Percentiles rank a stretch among this genome's conserved stretches.
These are phyloP conservation scores for Fusarium protoensiforme DNA, from an alignment of 2,329 filamentous ascomycete species.

Conservation along the genomic window DNA sequence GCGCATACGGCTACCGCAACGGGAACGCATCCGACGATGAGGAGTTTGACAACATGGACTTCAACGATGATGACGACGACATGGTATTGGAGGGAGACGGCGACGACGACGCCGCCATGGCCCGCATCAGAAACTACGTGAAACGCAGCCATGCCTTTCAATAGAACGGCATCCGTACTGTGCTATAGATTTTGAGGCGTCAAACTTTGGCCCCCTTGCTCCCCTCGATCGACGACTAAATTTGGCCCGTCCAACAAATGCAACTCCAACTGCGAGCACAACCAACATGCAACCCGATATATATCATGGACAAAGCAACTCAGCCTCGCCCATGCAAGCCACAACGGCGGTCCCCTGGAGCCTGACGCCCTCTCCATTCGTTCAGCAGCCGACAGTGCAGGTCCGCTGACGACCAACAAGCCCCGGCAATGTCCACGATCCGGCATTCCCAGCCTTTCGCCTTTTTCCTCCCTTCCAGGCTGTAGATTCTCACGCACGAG, in stretches of 20 bases:
- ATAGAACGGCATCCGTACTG: slow-evolving; percentile 17
- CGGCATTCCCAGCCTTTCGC: slow-evolving; percentile 1
- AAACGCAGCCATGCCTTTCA: slow-evolving; percentile 46
- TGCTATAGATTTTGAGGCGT: slow-evolving; percentile 30
- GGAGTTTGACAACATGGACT: slow-evolving; percentile 59
- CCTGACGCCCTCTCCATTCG: slow-evolving; percentile 29
- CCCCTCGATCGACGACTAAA: slow-evolving; percentile 6
- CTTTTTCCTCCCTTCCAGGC: background rate
- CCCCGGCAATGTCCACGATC: slow-evolving; percentile 8
- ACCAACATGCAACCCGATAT: slow-evolving; percentile 1
- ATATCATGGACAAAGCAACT: background rate
- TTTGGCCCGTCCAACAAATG: background rate
- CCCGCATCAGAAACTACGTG: slow-evolving; percentile 52
- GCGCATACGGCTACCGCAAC: slow-evolving; percentile 66
- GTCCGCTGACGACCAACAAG: slow-evolving; percentile 19
- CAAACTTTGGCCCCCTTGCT: slow-evolving; percentile 8
- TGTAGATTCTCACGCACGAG: background rate
- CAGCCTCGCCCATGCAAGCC: slow-evolving; percentile 15
- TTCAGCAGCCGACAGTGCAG: slow-evolving; percentile 26
- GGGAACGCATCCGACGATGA: slow-evolving; percentile 66
- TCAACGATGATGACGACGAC: slow-evolving; percentile 51
- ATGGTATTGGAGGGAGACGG: slow-evolving; percentile 50
- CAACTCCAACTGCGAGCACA: background rate
- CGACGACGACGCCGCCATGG: slow-evolving; percentile 53
- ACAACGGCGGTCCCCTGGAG: slow-evolving; percentile 27